A percentile compares a stretch with the other conserved stretches of the same genome.
These are phyloP conservation scores for Fusarium citri DNA, from an alignment of 2,329 filamentous ascomycete genomes.

Conservation along the genomic window DNA sequence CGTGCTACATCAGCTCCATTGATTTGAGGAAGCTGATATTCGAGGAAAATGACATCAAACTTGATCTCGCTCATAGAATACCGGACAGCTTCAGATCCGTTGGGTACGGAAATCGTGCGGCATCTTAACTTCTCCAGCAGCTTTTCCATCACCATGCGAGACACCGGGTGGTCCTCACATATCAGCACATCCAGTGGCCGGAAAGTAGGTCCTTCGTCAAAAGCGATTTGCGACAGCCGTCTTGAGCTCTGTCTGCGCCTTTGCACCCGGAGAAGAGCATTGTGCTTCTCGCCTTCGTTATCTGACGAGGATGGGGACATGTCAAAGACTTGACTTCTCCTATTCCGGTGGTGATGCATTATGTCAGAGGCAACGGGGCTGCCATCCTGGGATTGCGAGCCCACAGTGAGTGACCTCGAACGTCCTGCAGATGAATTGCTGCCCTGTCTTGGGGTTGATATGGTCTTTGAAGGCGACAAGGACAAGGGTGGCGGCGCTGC, in stretches of 20 bases:
- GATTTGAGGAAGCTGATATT: conserved; percentile 94
- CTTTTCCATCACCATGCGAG: conserved; percentile 98
- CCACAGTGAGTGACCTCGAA: conserved; percentile 89
- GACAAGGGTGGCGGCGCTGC: conserved; percentile 63
- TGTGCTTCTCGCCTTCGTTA: conserved; percentile 93
- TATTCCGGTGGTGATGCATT: conserved; percentile 84
- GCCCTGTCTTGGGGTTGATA: conserved; percentile 69
- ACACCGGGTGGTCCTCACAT: conserved; percentile 97
- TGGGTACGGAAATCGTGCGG: conserved; percentile 90
- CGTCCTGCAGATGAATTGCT: conserved; percentile 74
- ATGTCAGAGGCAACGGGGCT: conserved; percentile 78
- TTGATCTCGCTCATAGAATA: conserved; percentile 98
- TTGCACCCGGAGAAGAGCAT: conserved; percentile 90
- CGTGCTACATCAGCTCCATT: conserved; percentile 95
- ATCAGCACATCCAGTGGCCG: conserved; percentile 93
- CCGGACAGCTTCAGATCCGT: conserved; percentile 90
- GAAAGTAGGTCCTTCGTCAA: conserved; percentile 86
- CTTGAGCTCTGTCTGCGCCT: conserved; percentile 95
- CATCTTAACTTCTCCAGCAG: conserved; percentile 94
- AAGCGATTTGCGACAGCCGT: conserved; percentile 88
- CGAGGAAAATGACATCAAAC: conserved; percentile 98
- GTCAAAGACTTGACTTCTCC: conserved; percentile 93
- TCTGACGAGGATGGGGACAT: conserved; percentile 98
- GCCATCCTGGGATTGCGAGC: conserved; percentile 94
- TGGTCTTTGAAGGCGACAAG: conserved; percentile 72